Evolutionary conservation across 176 grass and related monocot species (phyloP).

Genomic region (Chloris gayana): DNA sequence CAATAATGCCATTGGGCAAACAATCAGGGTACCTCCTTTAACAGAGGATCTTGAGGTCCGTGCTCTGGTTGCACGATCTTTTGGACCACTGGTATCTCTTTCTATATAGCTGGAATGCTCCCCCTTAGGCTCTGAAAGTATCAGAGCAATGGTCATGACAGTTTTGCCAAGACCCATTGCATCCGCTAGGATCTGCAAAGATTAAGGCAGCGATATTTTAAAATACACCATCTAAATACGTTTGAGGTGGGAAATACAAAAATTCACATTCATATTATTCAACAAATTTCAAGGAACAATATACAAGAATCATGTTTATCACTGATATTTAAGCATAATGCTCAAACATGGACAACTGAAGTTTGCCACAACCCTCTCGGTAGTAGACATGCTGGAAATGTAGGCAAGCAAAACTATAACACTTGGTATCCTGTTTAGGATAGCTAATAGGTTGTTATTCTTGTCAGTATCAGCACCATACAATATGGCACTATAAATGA

Average conservation of each 20-base stretch:
- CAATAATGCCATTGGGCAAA: constrained; percentile 85
- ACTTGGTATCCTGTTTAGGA: neutral
- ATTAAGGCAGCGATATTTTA: constrained; percentile 4
- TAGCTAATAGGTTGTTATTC: neutral
- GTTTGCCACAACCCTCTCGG: neutral
- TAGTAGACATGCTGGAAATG: neutral
- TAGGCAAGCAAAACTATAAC: neutral
- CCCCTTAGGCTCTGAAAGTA: constrained; percentile 73
- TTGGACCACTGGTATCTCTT: neutral
- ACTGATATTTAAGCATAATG: neutral
- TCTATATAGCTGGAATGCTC: constrained; percentile 41
- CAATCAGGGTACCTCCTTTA: constrained; percentile 82
- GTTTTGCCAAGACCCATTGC: constrained; percentile 98
- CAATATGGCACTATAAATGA: neutral
- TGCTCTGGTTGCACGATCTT: constrained; percentile 10
- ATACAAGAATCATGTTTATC: neutral
- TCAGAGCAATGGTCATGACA: constrained; percentile 89
- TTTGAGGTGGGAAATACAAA: neutral
- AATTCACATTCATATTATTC: neutral
- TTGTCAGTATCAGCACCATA: neutral
- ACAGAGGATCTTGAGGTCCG: neutral
- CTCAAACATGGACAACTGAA: constrained; percentile 18
- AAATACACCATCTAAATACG: neutral
- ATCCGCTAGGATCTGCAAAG: constrained; percentile 83
- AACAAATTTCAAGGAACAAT: neutral